Evolutionary conservation across 2,329 filamentous ascomycete genomes (phyloP).

Genomic region (Alternaria incomplexa): DNA sequence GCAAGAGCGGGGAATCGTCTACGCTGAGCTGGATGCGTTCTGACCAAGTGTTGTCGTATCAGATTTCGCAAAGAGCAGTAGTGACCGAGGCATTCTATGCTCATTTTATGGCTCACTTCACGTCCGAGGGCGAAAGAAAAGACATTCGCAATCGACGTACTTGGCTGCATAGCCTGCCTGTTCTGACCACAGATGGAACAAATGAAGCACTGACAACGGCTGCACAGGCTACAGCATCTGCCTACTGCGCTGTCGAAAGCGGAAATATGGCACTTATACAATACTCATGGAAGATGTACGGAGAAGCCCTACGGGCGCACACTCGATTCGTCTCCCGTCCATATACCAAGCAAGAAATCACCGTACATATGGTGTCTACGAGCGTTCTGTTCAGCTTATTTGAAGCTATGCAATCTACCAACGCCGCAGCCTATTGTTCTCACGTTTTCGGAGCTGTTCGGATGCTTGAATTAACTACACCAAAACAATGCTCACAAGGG

Average conservation of each 20-base stretch:
- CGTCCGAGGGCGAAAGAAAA: conserved; percentile 27
- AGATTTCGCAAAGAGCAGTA: conserved; percentile 21
- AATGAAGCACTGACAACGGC: conserved; percentile 33
- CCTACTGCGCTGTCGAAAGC: conserved; percentile 34
- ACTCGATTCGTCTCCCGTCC: conserved; percentile 14
- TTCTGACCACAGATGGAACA: conserved; percentile 28
- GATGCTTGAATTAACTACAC: conserved; percentile 34
- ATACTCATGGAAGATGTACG: conserved; percentile 35
- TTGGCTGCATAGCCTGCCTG: conserved; percentile 38
- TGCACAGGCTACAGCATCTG: conserved; percentile 35
- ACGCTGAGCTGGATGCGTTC: not conserved
- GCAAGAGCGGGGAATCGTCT: not conserved
- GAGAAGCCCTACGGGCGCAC: conserved; percentile 34
- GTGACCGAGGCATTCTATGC: conserved; percentile 36
- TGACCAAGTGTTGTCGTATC: conserved; percentile 1
- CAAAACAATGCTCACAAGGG: conserved; percentile 32
- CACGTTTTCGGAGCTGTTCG: conserved; percentile 39
- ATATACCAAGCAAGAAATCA: conserved; percentile 19
- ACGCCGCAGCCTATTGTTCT: conserved; percentile 33
- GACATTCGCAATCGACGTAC: conserved; percentile 33
- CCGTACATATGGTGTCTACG: conserved; percentile 41
- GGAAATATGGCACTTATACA: conserved; percentile 22
- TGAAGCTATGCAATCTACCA: conserved; percentile 41
- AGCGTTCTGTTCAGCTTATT: conserved; percentile 40
- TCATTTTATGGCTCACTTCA: conserved; percentile 36